phyloP scores from a whole-genome alignment of 1,284 basidiomycete genomes.

The Gomphus sp. region DNA sequence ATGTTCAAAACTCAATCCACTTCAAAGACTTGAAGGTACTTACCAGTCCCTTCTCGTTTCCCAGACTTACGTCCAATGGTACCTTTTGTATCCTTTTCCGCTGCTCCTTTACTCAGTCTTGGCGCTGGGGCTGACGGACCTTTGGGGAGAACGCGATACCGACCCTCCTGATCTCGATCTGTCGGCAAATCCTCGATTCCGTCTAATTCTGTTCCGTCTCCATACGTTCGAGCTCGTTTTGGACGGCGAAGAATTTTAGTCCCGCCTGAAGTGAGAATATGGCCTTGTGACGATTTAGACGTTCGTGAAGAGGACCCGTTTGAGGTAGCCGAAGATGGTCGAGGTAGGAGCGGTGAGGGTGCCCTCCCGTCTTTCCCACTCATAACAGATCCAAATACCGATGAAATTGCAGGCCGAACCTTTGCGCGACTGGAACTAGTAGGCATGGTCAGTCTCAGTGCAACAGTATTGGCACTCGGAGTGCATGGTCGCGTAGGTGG shows the following conservation, averaged over 20 bases:
- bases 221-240: slow-evolving; percentile 65
- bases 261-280: slow-evolving; percentile 31
- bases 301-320: slow-evolving; percentile 23
- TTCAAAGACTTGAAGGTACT: neutral
- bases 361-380: slow-evolving; percentile 28
- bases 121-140: slow-evolving; percentile 32
- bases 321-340: slow-evolving; percentile 39
- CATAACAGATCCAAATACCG: slow-evolving; percentile 43
- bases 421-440: slow-evolving; percentile 61
- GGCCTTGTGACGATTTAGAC: slow-evolving; percentile 21
- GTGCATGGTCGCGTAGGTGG: slow-evolving; percentile 70
- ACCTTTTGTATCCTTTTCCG: slow-evolving; percentile 28
- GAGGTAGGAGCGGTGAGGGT: slow-evolving; percentile 42
- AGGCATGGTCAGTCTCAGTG: slow-evolving; percentile 79
- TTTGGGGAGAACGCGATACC: slow-evolving; percentile 61
- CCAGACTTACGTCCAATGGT: slow-evolving; percentile 7
- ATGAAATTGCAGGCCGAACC: slow-evolving; percentile 61
- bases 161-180: slow-evolving; percentile 72
- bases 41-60: slow-evolving; percentile 2
- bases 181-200: slow-evolving; percentile 84
- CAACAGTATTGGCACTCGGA: slow-evolving; percentile 63
- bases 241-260: slow-evolving; percentile 67
- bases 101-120: neutral
- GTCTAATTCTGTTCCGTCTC: slow-evolving; percentile 91
- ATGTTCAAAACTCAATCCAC: neutral